These are phyloP conservation scores for Earliella scabrosa DNA, from an alignment of 1,284 basidiomycete genomes.

Conservation along the genomic window DNA sequence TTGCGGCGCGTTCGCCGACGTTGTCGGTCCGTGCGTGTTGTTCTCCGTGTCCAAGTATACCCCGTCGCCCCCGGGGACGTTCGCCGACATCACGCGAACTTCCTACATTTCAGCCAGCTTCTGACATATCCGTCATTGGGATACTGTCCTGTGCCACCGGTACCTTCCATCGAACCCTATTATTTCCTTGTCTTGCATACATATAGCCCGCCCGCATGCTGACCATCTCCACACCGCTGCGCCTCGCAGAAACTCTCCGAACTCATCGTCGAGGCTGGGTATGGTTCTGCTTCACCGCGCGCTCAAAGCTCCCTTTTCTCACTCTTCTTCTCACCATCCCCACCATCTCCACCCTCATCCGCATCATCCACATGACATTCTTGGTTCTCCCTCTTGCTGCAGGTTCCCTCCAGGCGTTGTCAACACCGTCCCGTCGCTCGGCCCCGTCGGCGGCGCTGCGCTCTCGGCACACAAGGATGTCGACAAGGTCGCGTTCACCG, in stretches of 20 bases:
- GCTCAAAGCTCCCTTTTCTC: neutral
- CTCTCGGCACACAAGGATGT: slow-evolving; percentile 79
- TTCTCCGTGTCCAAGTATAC: too few relatives aligned
- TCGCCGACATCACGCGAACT: too few relatives aligned
- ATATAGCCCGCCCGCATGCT: neutral
- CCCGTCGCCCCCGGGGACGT: too few relatives aligned
- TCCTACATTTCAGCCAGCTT: too few relatives aligned
- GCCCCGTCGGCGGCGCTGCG: slow-evolving; percentile 84
- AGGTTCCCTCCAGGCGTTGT: slow-evolving; percentile 94
- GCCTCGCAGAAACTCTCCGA: slow-evolving; percentile 73
- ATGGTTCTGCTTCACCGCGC: slow-evolving; percentile 6
- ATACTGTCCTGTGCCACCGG: too few relatives aligned
- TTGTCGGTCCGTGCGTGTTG: too few relatives aligned
- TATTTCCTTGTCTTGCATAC: too few relatives aligned
- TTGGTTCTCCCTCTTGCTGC: slow-evolving; percentile 21
- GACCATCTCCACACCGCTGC: too few relatives aligned
- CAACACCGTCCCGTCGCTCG: slow-evolving; percentile 87
- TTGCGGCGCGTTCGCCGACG: too few relatives aligned
- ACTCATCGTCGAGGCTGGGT: slow-evolving; percentile 52
- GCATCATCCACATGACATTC: slow-evolving; percentile 5
- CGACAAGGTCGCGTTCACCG: slow-evolving; percentile 86
- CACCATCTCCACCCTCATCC: neutral
- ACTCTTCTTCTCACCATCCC: neutral
- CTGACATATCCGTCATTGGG: too few relatives aligned
- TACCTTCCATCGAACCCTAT: too few relatives aligned